Base-by-base conservation (phyloP, 768 basidiomycete genomes). In the Rhodotorula toruloides region DNA sequence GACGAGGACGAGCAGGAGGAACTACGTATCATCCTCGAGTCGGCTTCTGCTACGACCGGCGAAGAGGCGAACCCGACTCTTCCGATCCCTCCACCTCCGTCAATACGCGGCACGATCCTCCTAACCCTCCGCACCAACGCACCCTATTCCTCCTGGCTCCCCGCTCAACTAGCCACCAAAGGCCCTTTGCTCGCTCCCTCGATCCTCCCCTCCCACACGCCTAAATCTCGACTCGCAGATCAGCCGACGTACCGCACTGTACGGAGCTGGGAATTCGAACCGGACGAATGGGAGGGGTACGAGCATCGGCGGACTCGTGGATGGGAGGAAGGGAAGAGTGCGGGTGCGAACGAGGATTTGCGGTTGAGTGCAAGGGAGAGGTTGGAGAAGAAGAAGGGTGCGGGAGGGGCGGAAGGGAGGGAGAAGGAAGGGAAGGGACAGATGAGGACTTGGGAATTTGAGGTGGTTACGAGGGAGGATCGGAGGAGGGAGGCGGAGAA, bases 251-350 rank as follows among this genome's bases (percentile, higher is more conserved):
- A 87, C 75, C 82, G 77, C 4, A 81, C 87, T 17, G 76, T 91
- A 25, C 83, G 89, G 36, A 93, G 91, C 1, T 97, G 93, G 77
- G 80, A 77, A 25, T 97, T 98, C 75, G 79, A 84, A 47, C 81
- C 88, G 47, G 76, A 76, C 16, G 68, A 79, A 0, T 98, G 91
- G 85, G 84, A 83, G 54, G 91, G 90, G 2, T 98, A 97, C 73
- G 87, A 87, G 72, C 94, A 98, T 76, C 81, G 90, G n/a, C 88
- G 94, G 86, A 96, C 94, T 6, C 88, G 91, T 74, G 93, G 93
- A 10, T 79, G 75, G 67, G 78, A 90, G 84, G 79, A 81, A 84
- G 76, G 88, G 77, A 0, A 83, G 83, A 75, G 86, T 84, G 36
- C 83, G 79, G 46, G 84, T 83, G 34, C 86, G 77, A 79, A 89